These are phyloP conservation scores for Candida wancherniae DNA, from an alignment of 805 yeast species.

Conservation along the genomic window DNA sequence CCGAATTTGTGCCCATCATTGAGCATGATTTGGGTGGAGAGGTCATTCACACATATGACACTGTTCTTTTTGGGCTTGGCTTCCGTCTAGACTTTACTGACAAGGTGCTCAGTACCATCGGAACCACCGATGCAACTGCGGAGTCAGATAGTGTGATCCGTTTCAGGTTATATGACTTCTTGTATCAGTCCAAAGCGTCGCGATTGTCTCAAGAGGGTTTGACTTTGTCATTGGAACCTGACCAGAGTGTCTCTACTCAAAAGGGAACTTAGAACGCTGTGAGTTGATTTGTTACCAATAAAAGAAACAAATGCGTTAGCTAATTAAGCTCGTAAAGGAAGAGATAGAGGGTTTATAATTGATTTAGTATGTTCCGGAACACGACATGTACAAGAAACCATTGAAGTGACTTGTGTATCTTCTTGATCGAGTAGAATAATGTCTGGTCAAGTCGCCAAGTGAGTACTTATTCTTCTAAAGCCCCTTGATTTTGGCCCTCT, in stretches of 20 bases:
- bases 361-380: no score
- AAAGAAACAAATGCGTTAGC: no score
- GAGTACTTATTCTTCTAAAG: no score
- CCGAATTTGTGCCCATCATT: constrained; percentile 4
- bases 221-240: constrained; percentile 11
- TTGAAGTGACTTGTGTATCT: no score
- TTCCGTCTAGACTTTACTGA: constrained; percentile 7
- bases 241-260: constrained; percentile 6
- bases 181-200: constrained; percentile 5
- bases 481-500: no score
- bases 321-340: no score
- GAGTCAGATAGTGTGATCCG: constrained; percentile 4
- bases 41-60: constrained; percentile 10
- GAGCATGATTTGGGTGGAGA: constrained; percentile 6
- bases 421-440: no score
- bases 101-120: constrained; percentile 9
- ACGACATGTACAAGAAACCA: no score
- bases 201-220: constrained; percentile 8
- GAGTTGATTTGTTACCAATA: no score
- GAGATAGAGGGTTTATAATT: no score
- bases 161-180: constrained; percentile 5
- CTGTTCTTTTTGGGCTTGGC: constrained; percentile 9
- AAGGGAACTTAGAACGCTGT: no score
- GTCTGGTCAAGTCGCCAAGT: no score
- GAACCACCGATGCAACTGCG: neutral